Evolutionary conservation across 768 basidiomycete species (phyloP).

Genomic region (Lyophyllum shimeji): DNA sequence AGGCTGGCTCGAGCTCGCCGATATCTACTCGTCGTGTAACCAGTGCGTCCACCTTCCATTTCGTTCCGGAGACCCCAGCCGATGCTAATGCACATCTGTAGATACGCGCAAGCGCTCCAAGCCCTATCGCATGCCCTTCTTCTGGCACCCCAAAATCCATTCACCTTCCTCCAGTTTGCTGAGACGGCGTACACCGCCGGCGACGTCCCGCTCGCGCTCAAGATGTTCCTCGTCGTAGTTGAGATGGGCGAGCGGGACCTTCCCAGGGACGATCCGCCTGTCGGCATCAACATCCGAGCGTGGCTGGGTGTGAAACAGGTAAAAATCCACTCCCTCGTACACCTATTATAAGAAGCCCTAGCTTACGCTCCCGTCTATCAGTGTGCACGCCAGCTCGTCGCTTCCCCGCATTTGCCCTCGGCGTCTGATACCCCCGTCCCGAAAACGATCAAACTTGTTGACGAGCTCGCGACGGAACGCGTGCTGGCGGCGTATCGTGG

Average conservation of each 20-base stretch:
- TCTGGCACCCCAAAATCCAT: conserved; percentile 83
- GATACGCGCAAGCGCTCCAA: conserved; percentile 72
- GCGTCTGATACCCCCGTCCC: conserved; percentile 60
- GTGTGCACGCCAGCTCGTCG: conserved; percentile 60
- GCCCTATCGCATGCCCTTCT: conserved; percentile 80
- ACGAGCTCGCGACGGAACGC: conserved; percentile 72
- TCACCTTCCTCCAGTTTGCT: conserved; percentile 79
- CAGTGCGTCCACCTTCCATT: conserved; percentile 49
- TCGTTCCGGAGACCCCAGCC: background rate
- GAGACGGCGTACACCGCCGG: conserved; percentile 84
- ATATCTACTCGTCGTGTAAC: conserved; percentile 72
- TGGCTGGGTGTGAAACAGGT: conserved; percentile 88
- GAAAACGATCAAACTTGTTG: conserved; percentile 55
- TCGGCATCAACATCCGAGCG: conserved; percentile 64
- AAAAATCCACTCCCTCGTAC: conserved; percentile 23
- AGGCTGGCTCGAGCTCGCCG: conserved; percentile 85
- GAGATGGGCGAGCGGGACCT: conserved; percentile 73
- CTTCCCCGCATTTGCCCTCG: conserved; percentile 42
- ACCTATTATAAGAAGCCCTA: background rate
- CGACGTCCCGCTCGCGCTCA: conserved; percentile 74
- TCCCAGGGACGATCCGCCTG: conserved; percentile 38
- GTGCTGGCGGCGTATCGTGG: conserved; percentile 63
- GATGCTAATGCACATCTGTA: conserved; percentile 25
- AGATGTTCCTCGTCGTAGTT: conserved; percentile 73
- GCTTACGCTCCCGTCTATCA: conserved; percentile 21